Conservation (phyloP, 1,284 basidiomycete genomes). For the Meripilus lineatus region DNA sequence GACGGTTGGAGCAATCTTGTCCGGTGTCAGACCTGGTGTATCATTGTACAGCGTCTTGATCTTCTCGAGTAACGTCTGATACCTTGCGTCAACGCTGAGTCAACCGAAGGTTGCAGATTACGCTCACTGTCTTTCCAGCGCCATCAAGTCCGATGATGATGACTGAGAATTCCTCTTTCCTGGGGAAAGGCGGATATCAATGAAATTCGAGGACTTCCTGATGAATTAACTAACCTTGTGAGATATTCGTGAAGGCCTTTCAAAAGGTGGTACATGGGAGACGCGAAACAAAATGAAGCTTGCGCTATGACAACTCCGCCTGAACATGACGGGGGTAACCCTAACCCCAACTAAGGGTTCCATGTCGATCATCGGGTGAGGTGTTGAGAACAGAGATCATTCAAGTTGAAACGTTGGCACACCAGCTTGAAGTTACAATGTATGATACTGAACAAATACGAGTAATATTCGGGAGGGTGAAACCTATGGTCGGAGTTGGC, state of each 20-base stretch:
- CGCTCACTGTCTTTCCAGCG: slow-evolving; percentile 84
- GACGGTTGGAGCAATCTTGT: slow-evolving; percentile 91
- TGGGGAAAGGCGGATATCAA: slow-evolving; percentile 24
- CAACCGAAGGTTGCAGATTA: neutral
- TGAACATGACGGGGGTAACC: too few species aligned
- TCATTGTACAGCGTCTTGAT: slow-evolving; percentile 91
- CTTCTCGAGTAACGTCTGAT: slow-evolving; percentile 83
- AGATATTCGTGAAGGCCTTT: slow-evolving; percentile 87
- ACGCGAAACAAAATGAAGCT: too few species aligned
- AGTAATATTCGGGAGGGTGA: too few species aligned
- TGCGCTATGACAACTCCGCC: too few species aligned
- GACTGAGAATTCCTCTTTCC: slow-evolving; percentile 91
- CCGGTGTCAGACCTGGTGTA: slow-evolving; percentile 75
- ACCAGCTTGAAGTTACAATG: too few species aligned
- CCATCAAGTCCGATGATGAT: slow-evolving; percentile 88
- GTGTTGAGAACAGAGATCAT: too few species aligned
- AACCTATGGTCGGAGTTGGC: too few species aligned
- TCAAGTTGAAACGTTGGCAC: too few species aligned
- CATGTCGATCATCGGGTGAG: too few species aligned
- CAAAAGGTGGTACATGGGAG: slow-evolving; percentile 88
- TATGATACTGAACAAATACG: too few species aligned
- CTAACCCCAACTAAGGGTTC: too few species aligned
- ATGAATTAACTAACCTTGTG: slow-evolving; percentile 61
- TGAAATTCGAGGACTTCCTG: slow-evolving; percentile 11
- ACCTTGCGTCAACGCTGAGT: neutral